A percentile compares a stretch with the other conserved stretches of the same genome.
phyloP scores from a whole-genome alignment of 164 flowering plant species.

The Nymphaea thermarum region DNA sequence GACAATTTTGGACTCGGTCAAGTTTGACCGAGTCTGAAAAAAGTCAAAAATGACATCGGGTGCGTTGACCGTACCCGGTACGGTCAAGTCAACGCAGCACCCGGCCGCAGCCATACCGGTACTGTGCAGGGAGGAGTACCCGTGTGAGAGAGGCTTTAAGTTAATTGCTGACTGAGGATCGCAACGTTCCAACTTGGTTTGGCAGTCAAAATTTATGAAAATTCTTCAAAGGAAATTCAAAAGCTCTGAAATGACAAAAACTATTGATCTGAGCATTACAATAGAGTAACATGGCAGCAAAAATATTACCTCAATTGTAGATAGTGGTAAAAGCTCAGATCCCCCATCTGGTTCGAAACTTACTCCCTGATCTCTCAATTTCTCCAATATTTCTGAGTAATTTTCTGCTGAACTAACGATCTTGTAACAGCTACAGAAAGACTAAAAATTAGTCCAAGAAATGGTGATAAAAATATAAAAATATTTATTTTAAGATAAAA shows the following conservation, averaged over 20 bases:
- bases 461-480: too few relatives aligned
- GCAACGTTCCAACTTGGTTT: background rate
- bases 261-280: background rate
- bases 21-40: too few relatives aligned
- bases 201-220: background rate
- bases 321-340: conserved; percentile 69
- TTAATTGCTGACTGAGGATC: background rate
- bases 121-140: too few relatives aligned
- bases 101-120: too few relatives aligned
- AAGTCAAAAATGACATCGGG: too few relatives aligned
- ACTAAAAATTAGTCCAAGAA: background rate
- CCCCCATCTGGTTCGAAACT: conserved; percentile 80
- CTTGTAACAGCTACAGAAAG: conserved; percentile 48
- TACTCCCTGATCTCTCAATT: conserved; percentile 73
- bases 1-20: too few relatives aligned
- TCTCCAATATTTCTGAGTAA: conserved; percentile 46
- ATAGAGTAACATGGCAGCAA: background rate
- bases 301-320: conserved; percentile 54
- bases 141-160: too few relatives aligned
- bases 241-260: background rate
- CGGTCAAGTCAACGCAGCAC: too few relatives aligned
- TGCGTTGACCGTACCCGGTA: too few relatives aligned
- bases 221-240: background rate
- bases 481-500: too few relatives aligned
- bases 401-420: conserved; percentile 60